phyloP scores from a whole-genome alignment of 2,329 filamentous ascomycete genomes.

The Phialophora macrospora region DNA sequence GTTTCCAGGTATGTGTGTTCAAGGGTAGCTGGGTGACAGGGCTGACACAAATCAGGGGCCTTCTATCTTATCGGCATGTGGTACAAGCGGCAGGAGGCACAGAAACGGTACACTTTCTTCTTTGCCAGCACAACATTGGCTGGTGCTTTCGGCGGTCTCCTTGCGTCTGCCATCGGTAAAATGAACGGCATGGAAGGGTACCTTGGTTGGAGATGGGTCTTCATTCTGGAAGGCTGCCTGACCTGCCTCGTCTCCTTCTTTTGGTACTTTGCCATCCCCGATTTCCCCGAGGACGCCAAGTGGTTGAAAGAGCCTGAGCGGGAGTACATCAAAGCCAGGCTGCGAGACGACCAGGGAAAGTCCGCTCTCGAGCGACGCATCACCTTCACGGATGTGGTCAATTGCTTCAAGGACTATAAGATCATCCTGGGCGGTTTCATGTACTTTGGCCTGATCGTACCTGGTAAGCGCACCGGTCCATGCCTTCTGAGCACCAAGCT shows the following conservation, averaged over 20 bases:
- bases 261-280: slow-evolving; percentile 72
- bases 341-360: slow-evolving; percentile 70
- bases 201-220: slow-evolving; percentile 57
- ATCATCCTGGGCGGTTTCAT: slow-evolving; percentile 76
- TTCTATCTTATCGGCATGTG: slow-evolving; percentile 60
- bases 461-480: slow-evolving; percentile 42
- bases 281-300: slow-evolving; percentile 74
- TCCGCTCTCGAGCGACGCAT: slow-evolving; percentile 68
- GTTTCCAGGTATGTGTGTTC: slow-evolving; percentile 37
- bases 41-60: slow-evolving; percentile 25
- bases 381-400: slow-evolving; percentile 62
- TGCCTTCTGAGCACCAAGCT: neutral
- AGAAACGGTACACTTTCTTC: slow-evolving; percentile 92
- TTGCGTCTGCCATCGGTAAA: slow-evolving; percentile 64
- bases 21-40: neutral
- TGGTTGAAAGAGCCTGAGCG: slow-evolving; percentile 76
- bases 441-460: slow-evolving; percentile 80
- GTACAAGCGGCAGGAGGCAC: slow-evolving; percentile 86
- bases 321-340: slow-evolving; percentile 66
- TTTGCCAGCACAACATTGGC: slow-evolving; percentile 73
- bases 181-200: slow-evolving; percentile 65
- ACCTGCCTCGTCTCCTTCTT: slow-evolving; percentile 66
- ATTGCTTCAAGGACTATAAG: slow-evolving; percentile 73
- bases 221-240: slow-evolving; percentile 67
- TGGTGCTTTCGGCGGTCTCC: slow-evolving; percentile 66